These are phyloP conservation scores for Neofusicoccum laricinum DNA, from an alignment of 2,329 filamentous ascomycete genomes.

Conservation along the genomic window DNA sequence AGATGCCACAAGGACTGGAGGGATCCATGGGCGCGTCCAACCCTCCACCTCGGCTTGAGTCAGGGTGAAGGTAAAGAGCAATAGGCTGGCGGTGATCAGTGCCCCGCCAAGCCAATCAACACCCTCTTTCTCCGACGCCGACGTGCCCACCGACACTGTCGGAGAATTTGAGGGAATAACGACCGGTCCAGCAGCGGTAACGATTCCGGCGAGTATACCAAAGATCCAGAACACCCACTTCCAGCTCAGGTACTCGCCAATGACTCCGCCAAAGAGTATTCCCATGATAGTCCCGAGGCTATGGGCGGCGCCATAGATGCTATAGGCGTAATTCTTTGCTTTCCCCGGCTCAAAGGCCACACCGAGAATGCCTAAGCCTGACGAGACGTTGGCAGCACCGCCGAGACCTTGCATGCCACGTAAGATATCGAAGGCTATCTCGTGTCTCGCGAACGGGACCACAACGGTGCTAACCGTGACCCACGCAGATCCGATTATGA, in stretches of 20 bases:
- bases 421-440: constrained; percentile 66
- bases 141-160: constrained; percentile 21
- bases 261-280: no score
- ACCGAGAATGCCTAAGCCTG: constrained; percentile 67
- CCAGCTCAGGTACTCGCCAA: no score
- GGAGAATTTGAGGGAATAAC: no score
- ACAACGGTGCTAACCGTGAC: constrained; percentile 57
- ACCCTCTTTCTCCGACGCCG: constrained; percentile 51
- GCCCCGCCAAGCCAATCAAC: constrained; percentile 67
- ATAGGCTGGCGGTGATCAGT: constrained; percentile 60
- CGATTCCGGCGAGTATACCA: no score
- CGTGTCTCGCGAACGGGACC: constrained; percentile 63
- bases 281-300: no score
- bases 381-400: constrained; percentile 67
- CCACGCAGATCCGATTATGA: constrained; percentile 63
- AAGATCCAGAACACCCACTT: no score
- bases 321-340: constrained; percentile 70
- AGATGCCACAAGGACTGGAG: constrained; percentile 57
- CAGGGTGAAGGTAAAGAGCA: constrained; percentile 64
- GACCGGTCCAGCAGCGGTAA: no score
- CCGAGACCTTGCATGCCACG: constrained; percentile 69
- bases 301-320: constrained; percentile 57
- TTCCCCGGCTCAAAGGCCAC: constrained; percentile 65
- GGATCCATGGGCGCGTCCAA: constrained; percentile 63
- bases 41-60: constrained; percentile 69